phyloP scores from a whole-genome alignment of 2,329 filamentous ascomycete genomes.

The Exophiala sideris region DNA sequence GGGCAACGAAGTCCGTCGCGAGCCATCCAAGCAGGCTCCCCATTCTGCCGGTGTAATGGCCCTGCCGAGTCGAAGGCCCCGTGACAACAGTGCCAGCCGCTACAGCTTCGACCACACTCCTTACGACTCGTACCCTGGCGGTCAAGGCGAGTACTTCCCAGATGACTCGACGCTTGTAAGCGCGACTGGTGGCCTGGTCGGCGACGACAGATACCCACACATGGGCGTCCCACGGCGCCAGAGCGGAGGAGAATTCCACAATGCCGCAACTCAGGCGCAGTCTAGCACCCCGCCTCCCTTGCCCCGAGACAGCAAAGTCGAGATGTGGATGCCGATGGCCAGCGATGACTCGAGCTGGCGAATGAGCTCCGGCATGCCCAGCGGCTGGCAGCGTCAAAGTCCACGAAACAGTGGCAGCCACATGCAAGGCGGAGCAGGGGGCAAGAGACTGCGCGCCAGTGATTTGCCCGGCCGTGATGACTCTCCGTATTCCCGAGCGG shows the following conservation, averaged over 20 bases:
- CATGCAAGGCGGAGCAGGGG: background rate
- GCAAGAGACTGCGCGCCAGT: slow-evolving; percentile 7
- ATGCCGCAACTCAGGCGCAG: background rate
- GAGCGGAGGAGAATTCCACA: slow-evolving; percentile 10
- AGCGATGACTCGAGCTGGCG: slow-evolving; percentile 18
- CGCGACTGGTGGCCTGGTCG: slow-evolving; percentile 4
- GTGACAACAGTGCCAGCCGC: background rate
- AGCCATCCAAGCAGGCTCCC: background rate
- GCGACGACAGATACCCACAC: slow-evolving; percentile 22
- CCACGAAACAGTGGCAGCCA: slow-evolving; percentile 8
- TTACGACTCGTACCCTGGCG: background rate
- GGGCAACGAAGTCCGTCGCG: slow-evolving; percentile 18
- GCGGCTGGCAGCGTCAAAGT: slow-evolving; percentile 20
- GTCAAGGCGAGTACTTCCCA: background rate
- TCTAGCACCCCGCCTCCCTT: background rate
- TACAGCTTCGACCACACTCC: slow-evolving; percentile 1
- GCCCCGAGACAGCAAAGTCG: background rate
- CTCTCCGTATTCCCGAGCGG: background rate
- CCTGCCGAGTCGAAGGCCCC: background rate
- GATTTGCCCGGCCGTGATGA: slow-evolving; percentile 4
- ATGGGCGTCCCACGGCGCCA: slow-evolving; percentile 13
- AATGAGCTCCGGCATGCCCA: slow-evolving; percentile 21
- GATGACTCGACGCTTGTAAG: background rate
- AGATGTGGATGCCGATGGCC: background rate
- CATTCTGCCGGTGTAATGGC: background rate